A percentile compares a stretch with the other conserved stretches of the same genome.
Evolutionary conservation across 1,284 basidiomycete species (phyloP).

Genomic region (Malassezia slooffiae): DNA sequence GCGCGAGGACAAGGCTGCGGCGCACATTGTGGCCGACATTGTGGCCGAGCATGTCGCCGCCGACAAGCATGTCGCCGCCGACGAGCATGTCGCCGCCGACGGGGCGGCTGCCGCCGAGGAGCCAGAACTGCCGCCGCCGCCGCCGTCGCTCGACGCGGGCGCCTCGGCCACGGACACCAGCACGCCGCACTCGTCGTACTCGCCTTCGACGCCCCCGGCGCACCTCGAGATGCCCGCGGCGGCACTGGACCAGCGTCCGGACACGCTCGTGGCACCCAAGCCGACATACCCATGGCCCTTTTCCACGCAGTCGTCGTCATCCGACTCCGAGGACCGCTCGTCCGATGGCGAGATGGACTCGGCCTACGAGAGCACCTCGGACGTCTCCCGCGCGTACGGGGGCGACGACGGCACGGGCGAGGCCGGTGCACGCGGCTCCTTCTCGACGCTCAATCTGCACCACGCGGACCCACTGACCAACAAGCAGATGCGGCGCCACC

Average conservation of each 20-base stretch:
- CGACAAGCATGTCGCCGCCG: not conserved
- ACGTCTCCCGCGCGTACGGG: not conserved
- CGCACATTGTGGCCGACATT: too few species aligned
- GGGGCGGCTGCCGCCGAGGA: not conserved
- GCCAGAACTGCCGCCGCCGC: not conserved
- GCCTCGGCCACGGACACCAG: too few species aligned
- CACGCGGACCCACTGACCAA: slow-evolving; percentile 30
- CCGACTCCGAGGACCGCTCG: too few species aligned
- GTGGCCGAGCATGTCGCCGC: not conserved
- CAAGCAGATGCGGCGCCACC: slow-evolving; percentile 25
- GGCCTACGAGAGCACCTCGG: not conserved
- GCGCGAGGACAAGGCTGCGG: too few species aligned
- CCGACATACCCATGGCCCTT: too few species aligned
- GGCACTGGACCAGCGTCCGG: too few species aligned
- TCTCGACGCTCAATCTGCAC: slow-evolving; percentile 17
- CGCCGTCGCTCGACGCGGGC: too few species aligned
- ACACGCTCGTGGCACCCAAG: too few species aligned
- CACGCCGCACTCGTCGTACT: too few species aligned
- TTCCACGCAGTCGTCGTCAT: too few species aligned
- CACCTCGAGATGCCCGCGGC: too few species aligned
- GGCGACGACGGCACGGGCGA: not conserved
- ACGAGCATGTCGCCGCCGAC: not conserved
- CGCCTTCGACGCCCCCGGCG: too few species aligned
- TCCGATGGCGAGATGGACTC: not conserved
- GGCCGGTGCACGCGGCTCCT: not conserved